Base-by-base conservation (phyloP, 2,329 filamentous ascomycete species). In the Alternaria triticina region DNA sequence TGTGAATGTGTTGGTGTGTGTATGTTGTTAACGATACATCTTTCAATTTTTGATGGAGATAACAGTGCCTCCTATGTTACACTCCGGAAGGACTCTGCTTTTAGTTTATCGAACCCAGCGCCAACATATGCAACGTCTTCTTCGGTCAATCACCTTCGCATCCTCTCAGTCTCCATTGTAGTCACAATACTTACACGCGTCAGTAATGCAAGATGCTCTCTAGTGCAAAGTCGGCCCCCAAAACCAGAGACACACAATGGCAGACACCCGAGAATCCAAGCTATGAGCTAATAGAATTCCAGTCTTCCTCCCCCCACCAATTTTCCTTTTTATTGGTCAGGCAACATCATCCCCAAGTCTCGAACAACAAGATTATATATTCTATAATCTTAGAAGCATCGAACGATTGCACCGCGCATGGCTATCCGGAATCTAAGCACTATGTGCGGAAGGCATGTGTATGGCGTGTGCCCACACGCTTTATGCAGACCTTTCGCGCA, bases 371-470 rank as follows among this genome's bases (percentile, higher is more conserved):
- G 6, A 15, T 15, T 15, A 7, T 33, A 33, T 13, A 33, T 15
- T 1, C 6, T 0, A 33, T 6, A 8, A 33, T 33, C 30, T 1
- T 2, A 7, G 7, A 15, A 36, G 1, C 3, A n/a, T 0, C 33
- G 33, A 36, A 36, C 33, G 15, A 36, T 36, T 36, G 33, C 33
- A 36, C 33, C 15, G 33, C 15, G 15, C 33, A 36, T 36, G 8
- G 2, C 15, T 4, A n/a, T 0, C 5, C 7, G 1, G 4, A 9
- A n/a, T n/a, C 13, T 4, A 36, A 36, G 33, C 33, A 36, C 15
- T n/a, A 36, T n/a, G 33, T 36, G 33, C 33, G 33, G 15, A 7
- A 36, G 15, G 33, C 15, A 36, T 36, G 33, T 36, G n/a, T 15
- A 36, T 36, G 4, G 33, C 33, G 33, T 36, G 15, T 36, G 33